Conservation (phyloP, 805 yeast genomes). For the Hanseniaspora pseudoguilliermondii region DNA sequence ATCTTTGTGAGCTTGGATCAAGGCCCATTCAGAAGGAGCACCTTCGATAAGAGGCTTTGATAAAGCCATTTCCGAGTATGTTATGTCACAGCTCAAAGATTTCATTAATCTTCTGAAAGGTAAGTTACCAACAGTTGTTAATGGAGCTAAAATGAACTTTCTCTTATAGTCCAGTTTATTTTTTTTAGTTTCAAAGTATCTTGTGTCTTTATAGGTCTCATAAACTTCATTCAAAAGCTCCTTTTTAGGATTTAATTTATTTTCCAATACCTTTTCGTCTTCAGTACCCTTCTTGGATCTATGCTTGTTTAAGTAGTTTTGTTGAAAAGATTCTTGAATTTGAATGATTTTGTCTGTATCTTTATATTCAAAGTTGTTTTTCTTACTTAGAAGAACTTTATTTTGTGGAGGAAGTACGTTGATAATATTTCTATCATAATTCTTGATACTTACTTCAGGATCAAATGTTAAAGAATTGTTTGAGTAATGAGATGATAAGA, state of each 20-base stretch:
- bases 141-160: slow-evolving; percentile 84
- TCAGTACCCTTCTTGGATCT: slow-evolving; percentile 22
- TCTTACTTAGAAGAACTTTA: slow-evolving; percentile 34
- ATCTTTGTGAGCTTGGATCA: slow-evolving; percentile 71
- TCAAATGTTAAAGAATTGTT: slow-evolving; percentile 30
- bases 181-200: slow-evolving; percentile 71
- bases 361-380: slow-evolving; percentile 38
- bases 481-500: slow-evolving; percentile 62
- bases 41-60: slow-evolving; percentile 79
- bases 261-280: slow-evolving; percentile 17
- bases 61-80: slow-evolving; percentile 93
- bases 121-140: slow-evolving; percentile 93
- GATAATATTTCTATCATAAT: slow-evolving; percentile 39
- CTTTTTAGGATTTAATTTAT: slow-evolving; percentile 20
- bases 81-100: slow-evolving; percentile 78
- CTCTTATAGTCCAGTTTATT: slow-evolving; percentile 47
- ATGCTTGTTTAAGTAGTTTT: slow-evolving; percentile 26
- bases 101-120: slow-evolving; percentile 92
- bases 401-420: slow-evolving; percentile 43
- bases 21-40: slow-evolving; percentile 91
- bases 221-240: slow-evolving; percentile 25
- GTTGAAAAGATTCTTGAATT: slow-evolving; percentile 49
- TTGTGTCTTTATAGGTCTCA: slow-evolving; percentile 53
- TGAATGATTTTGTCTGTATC: slow-evolving; percentile 46
- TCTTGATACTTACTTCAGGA: slow-evolving; percentile 29